phyloP scores from a whole-genome alignment of 1,284 basidiomycete genomes.

The Tilletia indica region DNA sequence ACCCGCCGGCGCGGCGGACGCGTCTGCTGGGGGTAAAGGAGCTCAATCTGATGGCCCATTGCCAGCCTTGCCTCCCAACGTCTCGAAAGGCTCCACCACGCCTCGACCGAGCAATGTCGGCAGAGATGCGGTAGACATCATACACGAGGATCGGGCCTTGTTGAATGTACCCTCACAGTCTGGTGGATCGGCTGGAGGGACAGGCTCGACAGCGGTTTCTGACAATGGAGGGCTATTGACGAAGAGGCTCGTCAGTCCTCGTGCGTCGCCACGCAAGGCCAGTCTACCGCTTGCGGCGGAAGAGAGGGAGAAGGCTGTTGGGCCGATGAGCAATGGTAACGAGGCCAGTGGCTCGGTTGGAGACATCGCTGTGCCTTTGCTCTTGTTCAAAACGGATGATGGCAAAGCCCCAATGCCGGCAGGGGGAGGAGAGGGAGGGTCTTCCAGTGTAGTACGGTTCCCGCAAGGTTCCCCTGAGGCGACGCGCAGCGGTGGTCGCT shows the following conservation, averaged over 20 bases:
- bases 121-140: constrained; percentile 8
- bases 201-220: background rate
- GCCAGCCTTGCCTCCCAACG: background rate
- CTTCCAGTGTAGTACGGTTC: background rate
- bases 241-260: constrained; percentile 1
- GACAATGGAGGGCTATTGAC: background rate
- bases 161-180: too few relatives aligned
- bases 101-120: constrained; percentile 3
- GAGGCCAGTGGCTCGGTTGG: background rate
- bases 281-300: constrained; percentile 5
- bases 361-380: background rate
- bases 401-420: too few relatives aligned
- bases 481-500: background rate
- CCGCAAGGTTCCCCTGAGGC: constrained; percentile 7
- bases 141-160: constrained; percentile 7
- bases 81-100: background rate
- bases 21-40: background rate
- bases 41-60: too few relatives aligned
- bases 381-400: background rate
- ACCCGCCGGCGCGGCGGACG: background rate
- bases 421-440: too few relatives aligned
- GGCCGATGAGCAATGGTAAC: too few relatives aligned
- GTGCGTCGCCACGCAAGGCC: constrained; percentile 9
- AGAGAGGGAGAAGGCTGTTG: background rate
- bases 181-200: too few relatives aligned